Conservation (phyloP, 2,329 filamentous ascomycete species). For the Tolypocladium paradoxum region DNA sequence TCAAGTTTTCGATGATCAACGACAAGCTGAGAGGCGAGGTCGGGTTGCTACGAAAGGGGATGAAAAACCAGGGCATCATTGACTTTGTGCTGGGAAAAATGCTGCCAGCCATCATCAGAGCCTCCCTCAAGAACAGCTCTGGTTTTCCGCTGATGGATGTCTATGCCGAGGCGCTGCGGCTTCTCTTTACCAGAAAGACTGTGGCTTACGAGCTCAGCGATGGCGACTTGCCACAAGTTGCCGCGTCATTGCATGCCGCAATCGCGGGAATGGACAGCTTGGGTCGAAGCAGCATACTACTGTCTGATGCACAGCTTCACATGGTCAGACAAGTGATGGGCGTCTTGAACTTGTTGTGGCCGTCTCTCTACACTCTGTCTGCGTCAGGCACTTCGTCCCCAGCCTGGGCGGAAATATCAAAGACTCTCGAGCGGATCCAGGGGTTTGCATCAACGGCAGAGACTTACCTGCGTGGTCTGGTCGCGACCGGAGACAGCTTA, state of each 20-base stretch:
- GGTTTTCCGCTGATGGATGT: constrained; percentile 40
- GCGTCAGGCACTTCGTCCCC: constrained; percentile 3
- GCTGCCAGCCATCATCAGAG: constrained; percentile 40
- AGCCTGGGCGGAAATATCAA: constrained; percentile 10
- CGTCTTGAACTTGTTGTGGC: constrained; percentile 20
- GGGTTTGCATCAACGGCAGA: constrained; percentile 9
- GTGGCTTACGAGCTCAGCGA: constrained; percentile 26
- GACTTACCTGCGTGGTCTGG: constrained; percentile 8
- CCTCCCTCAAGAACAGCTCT: constrained; percentile 20
- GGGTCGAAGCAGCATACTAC: constrained; percentile 4
- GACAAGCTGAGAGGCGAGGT: constrained; percentile 36
- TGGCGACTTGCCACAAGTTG: constrained; percentile 20
- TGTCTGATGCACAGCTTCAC: constrained; percentile 16
- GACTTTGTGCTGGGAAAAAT: constrained; percentile 40
- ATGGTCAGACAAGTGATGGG: constrained; percentile 16
- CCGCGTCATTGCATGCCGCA: constrained; percentile 20
- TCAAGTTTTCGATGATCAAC: constrained; percentile 42
- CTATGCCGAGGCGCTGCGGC: constrained; percentile 33
- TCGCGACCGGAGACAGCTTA: constrained; percentile 7
- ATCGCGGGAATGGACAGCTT: constrained; percentile 16
- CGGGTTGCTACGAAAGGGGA: constrained; percentile 34
- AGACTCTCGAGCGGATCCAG: constrained; percentile 8
- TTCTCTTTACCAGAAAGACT: constrained; percentile 21
- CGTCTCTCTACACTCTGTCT: constrained; percentile 13
- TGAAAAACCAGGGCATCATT: constrained; percentile 32